Evolutionary conservation across 805 yeast species (phyloP).

Genomic region (Saccharomycodes ludwigii): DNA sequence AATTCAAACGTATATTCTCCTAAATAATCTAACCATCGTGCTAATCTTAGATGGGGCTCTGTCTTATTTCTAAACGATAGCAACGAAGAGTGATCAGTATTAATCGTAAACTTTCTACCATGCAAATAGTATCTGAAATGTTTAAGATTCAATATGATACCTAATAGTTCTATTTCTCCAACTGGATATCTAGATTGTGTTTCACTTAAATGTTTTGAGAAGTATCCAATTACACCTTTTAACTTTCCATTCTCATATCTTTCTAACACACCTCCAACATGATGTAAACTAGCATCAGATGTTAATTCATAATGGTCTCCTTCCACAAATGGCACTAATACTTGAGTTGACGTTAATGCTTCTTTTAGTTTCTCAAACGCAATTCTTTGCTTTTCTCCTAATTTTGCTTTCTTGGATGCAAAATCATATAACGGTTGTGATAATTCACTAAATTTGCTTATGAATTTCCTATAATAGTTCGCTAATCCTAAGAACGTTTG

Average conservation of each 20-base stretch:
- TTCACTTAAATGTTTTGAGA: slow-evolving; percentile 4
- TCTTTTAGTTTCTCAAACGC: no score
- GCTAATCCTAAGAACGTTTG: no score
- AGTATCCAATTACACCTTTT: slow-evolving; percentile 9
- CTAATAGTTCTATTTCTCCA: slow-evolving; percentile 9
- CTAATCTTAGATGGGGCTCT: slow-evolving; percentile 6
- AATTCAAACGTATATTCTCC: slow-evolving; percentile 7
- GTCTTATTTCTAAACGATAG: slow-evolving; percentile 4
- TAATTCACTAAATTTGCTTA: no score
- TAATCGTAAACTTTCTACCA: slow-evolving; percentile 4
- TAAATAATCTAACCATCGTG: slow-evolving; percentile 7
- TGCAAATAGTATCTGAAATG: slow-evolving; percentile 8
- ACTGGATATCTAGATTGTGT: slow-evolving; percentile 8
- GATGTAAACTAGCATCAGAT: slow-evolving; percentile 8
- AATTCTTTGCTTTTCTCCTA: no score
- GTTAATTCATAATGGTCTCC: slow-evolving; percentile 6
- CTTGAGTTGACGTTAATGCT: no score
- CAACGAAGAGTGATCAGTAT: slow-evolving; percentile 8
- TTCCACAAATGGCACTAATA: slow-evolving; percentile 1
- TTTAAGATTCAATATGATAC: slow-evolving; percentile 6
- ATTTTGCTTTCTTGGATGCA: no score
- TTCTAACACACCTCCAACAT: slow-evolving; percentile 11
- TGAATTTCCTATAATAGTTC: no score
- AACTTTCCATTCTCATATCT: slow-evolving; percentile 5
- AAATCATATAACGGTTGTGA: no score